Evolutionary conservation across 768 basidiomycete species (phyloP).

Genomic region (Scleroderma citrinum): DNA sequence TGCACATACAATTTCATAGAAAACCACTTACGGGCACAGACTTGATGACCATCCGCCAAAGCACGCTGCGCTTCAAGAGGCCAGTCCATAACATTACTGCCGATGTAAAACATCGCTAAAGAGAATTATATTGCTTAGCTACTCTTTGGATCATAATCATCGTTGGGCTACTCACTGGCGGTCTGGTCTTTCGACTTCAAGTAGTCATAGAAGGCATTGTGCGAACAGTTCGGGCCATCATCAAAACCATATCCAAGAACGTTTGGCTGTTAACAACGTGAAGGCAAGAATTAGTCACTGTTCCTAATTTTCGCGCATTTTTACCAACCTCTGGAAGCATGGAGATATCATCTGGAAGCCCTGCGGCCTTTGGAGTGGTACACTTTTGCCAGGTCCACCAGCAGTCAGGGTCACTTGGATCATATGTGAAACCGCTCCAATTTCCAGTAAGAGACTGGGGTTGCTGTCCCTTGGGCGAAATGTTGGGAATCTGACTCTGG

Average conservation of each 20-base stretch:
- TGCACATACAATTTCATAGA: background rate
- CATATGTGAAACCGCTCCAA: background rate
- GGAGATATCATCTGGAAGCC: conserved; percentile 31
- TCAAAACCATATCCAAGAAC: conserved; percentile 59
- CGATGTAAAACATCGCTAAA: conserved; percentile 57
- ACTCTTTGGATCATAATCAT: background rate
- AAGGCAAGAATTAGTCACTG: background rate
- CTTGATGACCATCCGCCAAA: conserved; percentile 51
- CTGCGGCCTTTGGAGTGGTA: conserved; percentile 35
- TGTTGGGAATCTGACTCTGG: conserved; percentile 36
- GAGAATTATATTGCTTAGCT: background rate
- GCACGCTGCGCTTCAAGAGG: conserved; percentile 52
- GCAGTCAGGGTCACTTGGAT: conserved; percentile 1
- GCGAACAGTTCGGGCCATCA: conserved; percentile 61
- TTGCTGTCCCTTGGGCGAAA: conserved; percentile 27
- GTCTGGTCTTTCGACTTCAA: conserved; percentile 48
- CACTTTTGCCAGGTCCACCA: conserved; percentile 43
- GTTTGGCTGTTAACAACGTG: conserved; percentile 32
- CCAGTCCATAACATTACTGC: conserved; percentile 52
- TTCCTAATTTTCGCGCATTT: no score
- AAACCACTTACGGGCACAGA: conserved; percentile 51
- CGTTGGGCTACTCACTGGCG: conserved; percentile 43
- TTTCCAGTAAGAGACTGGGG: conserved; percentile 1
- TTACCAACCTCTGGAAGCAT: conserved; percentile 31
- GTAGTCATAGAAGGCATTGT: conserved; percentile 57